Base-by-base conservation (phyloP, 306 rosid species). In the Rosa persica region DNA sequence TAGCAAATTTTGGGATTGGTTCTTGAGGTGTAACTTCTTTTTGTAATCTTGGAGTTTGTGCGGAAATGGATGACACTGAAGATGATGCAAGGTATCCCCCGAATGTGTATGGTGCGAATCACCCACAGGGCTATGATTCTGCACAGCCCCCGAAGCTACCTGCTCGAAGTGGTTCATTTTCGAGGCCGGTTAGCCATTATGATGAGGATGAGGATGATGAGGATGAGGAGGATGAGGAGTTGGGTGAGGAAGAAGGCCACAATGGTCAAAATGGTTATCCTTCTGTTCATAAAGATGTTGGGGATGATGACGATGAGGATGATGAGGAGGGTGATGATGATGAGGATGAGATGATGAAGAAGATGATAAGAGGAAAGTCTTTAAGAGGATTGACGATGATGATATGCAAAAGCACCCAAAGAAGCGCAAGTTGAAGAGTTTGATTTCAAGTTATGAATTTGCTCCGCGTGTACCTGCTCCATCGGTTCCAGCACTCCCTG, bases 361-460 rank as follows among this genome's bases (percentile, higher is more conserved):
- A 40, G 86, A 86, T 42, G 75, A 34, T 67, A 89, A 87, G 81
- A 80, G 38, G 42, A 82, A 79, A 69, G 48, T 12, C 69, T 78
- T 69, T 66, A 75, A 61, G 27, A 80, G 74, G 88, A 25, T 42
- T 47, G 93, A 87, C 11, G 86, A 86, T 81, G 77, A 42, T 68
- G 91, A 86, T 78, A 75, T 83, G 68, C 86, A 86, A 71, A 84
- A 85, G 70, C 96, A 85, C 81, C 96, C 93, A 4, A 90, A 90
- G 77, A 92, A 87, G 88, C 86, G 90, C 43, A 92, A 88, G 84
- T 76, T 90, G 67, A 92, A 92, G 89, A 92, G 88, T 86, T 86
- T 90, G 89, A 69, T 87, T 67, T 89, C 96, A 17, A 81, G 90
- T 76, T 94, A 89, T 81, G 97, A 92, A 81, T 88, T 94, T 80